Base-by-base conservation (phyloP, 495 filamentous ascomycete species). In the Articulospora tetracladia region DNA sequence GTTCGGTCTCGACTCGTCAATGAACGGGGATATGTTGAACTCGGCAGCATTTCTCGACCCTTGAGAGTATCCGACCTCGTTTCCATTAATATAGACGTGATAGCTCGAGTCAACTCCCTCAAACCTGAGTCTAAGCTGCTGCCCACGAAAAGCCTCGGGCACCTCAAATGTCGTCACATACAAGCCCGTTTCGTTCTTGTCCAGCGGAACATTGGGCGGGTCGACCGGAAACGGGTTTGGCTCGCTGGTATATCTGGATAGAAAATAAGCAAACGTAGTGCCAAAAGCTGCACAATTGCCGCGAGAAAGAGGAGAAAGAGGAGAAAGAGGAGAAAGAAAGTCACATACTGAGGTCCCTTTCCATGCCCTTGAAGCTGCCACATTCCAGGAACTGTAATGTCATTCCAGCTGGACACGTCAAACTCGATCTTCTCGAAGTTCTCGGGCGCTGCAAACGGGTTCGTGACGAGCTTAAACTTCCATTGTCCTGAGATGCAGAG, bases 51-150 rank as follows among this genome's bases (percentile, higher is more conserved):
- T 90, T 36, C 86, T 75, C 44, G 80, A 80, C 0, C 86, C 86
- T 58, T 90, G 86, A 25, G 80, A 83, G 66, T 90, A 90, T 28
- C 86, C 86, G 15, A 88, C 79, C 53, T 81, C 68, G 13, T 73
- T 70, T 0, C 82, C 83, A 63, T 89, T 90, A 28, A 90, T 66
- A 77, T 79, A 87, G 17, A 88, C 67, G 58, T 85, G 81, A 66
- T 87, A 90, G 7, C 86, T 84, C 55, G 84, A 80, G 63, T 88
- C 86, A 3, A 89, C 86, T 4, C 86, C 86, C 48, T 90, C 86
- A 55, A 90, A 90, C 23, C 86, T 75, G 20, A 90, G 70, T 20
- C 86, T 71, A 24, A 25, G 15, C 82, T 13, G 39, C 27, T 12
- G 12, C 27, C 60, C 60, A 63, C 8, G 51, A 50, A 13, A 69